Percentiles rank a stretch among this genome's conserved stretches.
Evolutionary conservation across 2,329 filamentous ascomycete species (phyloP).

Genomic region (Elsinoe fawcettii): DNA sequence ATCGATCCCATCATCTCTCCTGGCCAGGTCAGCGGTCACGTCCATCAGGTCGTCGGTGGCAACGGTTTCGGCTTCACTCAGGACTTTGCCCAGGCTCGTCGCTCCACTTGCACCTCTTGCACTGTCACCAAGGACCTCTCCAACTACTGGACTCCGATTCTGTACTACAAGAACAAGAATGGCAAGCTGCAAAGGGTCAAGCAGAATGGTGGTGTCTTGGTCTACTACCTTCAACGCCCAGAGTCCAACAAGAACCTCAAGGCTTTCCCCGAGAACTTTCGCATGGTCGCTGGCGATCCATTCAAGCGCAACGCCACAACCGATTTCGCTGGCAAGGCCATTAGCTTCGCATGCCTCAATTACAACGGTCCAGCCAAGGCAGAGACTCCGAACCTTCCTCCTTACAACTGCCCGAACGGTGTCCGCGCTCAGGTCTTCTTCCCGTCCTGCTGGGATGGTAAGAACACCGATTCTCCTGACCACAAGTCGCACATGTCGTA

Average conservation of each 20-base stretch:
- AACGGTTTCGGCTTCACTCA: conserved; percentile 58
- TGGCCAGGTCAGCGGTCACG: conserved; percentile 51
- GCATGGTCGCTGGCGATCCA: conserved; percentile 62
- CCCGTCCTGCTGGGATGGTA: conserved; percentile 65
- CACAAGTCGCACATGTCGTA: conserved; percentile 58
- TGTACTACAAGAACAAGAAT: conserved; percentile 60
- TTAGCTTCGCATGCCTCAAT: conserved; percentile 50
- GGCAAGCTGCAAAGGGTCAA: conserved; percentile 54
- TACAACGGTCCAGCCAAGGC: conserved; percentile 23
- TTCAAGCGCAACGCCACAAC: conserved; percentile 50
- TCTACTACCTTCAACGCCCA: conserved; percentile 58
- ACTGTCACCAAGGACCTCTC: conserved; percentile 60
- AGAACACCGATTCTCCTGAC: conserved; percentile 48
- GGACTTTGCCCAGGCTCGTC: conserved; percentile 51
- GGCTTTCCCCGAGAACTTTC: conserved; percentile 62
- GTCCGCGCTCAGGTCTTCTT: conserved; percentile 62
- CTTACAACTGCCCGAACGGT: conserved; percentile 58
- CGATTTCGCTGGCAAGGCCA: conserved; percentile 45
- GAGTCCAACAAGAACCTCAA: conserved; percentile 53
- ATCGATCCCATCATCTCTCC: conserved; percentile 62
- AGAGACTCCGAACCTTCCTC: conserved; percentile 57
- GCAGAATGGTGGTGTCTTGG: conserved; percentile 55
- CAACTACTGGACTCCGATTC: conserved; percentile 68
- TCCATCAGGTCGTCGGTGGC: conserved; percentile 64
- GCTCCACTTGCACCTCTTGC: conserved; percentile 64